Percentiles rank a stretch among this genome's conserved stretches.
phyloP scores from a whole-genome alignment of 148 eudicot species.

The Rhododendron molle region DNA sequence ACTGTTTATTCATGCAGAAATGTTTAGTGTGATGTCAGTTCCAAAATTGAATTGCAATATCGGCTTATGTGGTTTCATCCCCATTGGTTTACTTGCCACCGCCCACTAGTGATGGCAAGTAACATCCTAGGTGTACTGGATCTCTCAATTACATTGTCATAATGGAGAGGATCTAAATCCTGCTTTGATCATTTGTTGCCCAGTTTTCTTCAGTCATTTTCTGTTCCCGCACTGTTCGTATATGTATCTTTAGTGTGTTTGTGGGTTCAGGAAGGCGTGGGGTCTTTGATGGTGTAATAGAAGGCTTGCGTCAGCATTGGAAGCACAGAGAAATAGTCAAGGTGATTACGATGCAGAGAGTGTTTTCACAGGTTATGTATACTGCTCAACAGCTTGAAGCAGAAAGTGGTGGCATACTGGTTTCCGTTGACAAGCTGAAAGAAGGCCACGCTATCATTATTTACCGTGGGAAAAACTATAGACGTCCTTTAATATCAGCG shows the following conservation, averaged over 20 bases:
- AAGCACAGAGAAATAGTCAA: constrained; percentile 86
- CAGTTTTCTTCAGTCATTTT: background rate
- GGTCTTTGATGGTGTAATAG: constrained; percentile 84
- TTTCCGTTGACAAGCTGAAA: constrained; percentile 71
- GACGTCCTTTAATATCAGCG: constrained; percentile 51
- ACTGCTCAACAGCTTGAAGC: constrained; percentile 71
- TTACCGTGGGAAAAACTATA: constrained; percentile 89
- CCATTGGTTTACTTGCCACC: too few species aligned
- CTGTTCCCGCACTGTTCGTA: background rate
- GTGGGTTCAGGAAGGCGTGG: constrained; percentile 78
- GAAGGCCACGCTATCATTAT: constrained; percentile 84
- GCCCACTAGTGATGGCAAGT: too few species aligned
- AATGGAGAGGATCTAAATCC: too few species aligned
- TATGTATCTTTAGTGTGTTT: background rate
- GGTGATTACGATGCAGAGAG: constrained; percentile 82
- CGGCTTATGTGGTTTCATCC: too few species aligned
- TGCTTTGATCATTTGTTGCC: background rate
- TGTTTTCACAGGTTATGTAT: constrained; percentile 43
- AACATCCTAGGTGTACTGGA: too few species aligned
- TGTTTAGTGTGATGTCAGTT: too few species aligned
- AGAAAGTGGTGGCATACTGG: constrained; percentile 74
- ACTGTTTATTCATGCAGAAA: too few species aligned
- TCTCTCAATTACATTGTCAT: too few species aligned
- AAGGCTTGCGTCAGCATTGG: constrained; percentile 97
- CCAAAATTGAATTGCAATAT: too few species aligned